Percentiles rank a stretch among this genome's conserved stretches.
Conservation (phyloP, 2,329 filamentous ascomycete genomes). For the Bipolaris oryzae region DNA sequence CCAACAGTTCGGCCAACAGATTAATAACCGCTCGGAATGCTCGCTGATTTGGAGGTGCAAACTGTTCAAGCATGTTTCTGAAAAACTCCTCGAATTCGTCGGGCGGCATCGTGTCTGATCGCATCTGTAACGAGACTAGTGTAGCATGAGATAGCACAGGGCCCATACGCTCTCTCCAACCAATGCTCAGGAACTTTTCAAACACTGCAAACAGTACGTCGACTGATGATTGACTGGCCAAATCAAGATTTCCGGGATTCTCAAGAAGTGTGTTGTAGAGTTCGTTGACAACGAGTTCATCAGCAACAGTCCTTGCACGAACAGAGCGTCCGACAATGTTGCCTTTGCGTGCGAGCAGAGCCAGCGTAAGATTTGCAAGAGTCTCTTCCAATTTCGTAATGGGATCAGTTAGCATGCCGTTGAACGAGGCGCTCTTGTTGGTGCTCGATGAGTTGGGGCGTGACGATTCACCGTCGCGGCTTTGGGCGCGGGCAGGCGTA, state of each 20-base stretch:
- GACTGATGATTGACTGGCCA: constrained; percentile 74
- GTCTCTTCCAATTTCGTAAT: constrained; percentile 81
- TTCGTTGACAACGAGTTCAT: constrained; percentile 84
- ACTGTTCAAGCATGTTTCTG: constrained; percentile 57
- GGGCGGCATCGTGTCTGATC: constrained; percentile 66
- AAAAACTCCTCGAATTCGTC: constrained; percentile 72
- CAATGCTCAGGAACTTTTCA: constrained; percentile 87
- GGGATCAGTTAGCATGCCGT: constrained; percentile 34
- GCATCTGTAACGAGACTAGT: constrained; percentile 75
- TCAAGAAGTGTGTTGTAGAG: constrained; percentile 89
- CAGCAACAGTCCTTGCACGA: constrained; percentile 70
- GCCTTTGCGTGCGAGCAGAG: constrained; percentile 82
- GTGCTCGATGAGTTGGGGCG: constrained; percentile 45
- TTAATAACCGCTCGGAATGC: constrained; percentile 85
- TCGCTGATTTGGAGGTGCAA: constrained; percentile 67
- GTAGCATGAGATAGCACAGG: constrained; percentile 75
- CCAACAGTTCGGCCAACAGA: constrained; percentile 82
- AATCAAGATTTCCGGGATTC: constrained; percentile 77
- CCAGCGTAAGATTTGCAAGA: constrained; percentile 80
- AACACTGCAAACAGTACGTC: constrained; percentile 91
- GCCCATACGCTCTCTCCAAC: constrained; percentile 88
- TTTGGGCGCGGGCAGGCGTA: constrained; percentile 46
- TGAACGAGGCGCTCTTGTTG: constrained; percentile 41
- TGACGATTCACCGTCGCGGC: constrained; percentile 43
- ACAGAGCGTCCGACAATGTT: constrained; percentile 81